Conservation (phyloP, 2,329 filamentous ascomycete genomes). For the Xylaria sp. region DNA sequence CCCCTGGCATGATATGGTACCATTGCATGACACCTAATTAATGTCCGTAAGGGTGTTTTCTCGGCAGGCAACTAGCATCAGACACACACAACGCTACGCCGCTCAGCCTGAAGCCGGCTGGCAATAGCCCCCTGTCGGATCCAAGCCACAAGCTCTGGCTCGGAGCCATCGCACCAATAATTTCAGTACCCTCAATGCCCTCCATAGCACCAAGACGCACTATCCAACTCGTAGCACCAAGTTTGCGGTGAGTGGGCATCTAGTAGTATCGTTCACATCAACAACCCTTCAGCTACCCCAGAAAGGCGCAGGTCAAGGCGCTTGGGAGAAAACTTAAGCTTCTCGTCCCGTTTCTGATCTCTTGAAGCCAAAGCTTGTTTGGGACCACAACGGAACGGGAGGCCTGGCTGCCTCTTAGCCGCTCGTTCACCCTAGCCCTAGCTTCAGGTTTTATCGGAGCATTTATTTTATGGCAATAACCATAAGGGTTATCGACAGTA, state of each 20-base stretch:
- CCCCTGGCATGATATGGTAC: background rate
- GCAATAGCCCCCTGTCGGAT: constrained; percentile 8
- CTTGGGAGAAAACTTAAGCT: constrained; percentile 17
- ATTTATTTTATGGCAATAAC: background rate
- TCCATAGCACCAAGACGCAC: constrained; percentile 4
- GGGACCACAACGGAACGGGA: constrained; percentile 7
- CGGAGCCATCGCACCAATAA: background rate
- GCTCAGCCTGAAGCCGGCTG: constrained; percentile 8
- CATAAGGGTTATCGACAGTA: background rate
- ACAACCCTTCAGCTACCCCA: constrained; percentile 3
- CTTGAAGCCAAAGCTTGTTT: constrained; percentile 14
- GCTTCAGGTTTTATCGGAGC: background rate
- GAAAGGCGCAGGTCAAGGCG: constrained; percentile 11
- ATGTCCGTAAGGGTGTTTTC: background rate
- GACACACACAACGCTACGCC: background rate
- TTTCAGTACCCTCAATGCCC: too few relatives aligned
- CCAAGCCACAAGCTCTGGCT: constrained; percentile 19
- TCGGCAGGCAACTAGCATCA: constrained; percentile 17
- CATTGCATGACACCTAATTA: constrained; percentile 6
- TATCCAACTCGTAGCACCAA: background rate
- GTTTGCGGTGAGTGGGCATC: constrained; percentile 3
- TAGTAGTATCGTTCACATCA: background rate
- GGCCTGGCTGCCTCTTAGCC: constrained; percentile 5
- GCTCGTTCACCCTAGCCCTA: background rate
- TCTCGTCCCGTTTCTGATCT: constrained; percentile 18